These are phyloP conservation scores for Escovopsis sp. DNA, from an alignment of 2,329 filamentous ascomycete species.

Conservation along the genomic window DNA sequence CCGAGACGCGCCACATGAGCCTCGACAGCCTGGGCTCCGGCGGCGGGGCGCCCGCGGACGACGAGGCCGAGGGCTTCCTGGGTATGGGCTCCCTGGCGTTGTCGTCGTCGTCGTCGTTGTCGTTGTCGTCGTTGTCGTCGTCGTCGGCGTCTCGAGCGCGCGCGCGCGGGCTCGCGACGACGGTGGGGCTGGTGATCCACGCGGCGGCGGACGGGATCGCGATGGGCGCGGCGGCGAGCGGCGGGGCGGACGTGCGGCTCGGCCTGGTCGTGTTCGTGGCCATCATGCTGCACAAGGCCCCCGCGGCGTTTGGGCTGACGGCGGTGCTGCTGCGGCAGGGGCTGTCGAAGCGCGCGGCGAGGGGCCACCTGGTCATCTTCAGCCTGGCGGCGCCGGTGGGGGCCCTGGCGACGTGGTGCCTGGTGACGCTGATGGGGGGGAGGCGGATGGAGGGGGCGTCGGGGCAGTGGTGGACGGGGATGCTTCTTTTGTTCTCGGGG, in stretches of 20 bases:
- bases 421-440: constrained; percentile 61
- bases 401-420: constrained; percentile 67
- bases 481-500: constrained; percentile 85
- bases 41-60: constrained; percentile 21
- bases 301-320: constrained; percentile 87
- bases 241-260: constrained; percentile 53
- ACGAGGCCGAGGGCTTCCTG: constrained; percentile 44
- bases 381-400: constrained; percentile 81
- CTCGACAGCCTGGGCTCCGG: constrained; percentile 60
- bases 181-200: constrained; percentile 89
- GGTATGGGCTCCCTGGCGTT: constrained; percentile 43
- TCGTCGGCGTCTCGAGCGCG: no score
- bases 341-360: constrained; percentile 68
- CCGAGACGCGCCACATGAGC: constrained; percentile 71
- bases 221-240: constrained; percentile 76
- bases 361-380: constrained; percentile 79
- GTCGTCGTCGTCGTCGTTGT: constrained; percentile 41
- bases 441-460: constrained; percentile 41
- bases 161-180: constrained; percentile 61
- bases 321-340: constrained; percentile 84
- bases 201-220: constrained; percentile 91
- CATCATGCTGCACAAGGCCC: constrained; percentile 95
- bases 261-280: constrained; percentile 89
- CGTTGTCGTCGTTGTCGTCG: constrained; percentile 41
- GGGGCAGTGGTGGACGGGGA: constrained; percentile 79